phyloP scores from a whole-genome alignment of 768 basidiomycete genomes.

The Suillus sp. region DNA sequence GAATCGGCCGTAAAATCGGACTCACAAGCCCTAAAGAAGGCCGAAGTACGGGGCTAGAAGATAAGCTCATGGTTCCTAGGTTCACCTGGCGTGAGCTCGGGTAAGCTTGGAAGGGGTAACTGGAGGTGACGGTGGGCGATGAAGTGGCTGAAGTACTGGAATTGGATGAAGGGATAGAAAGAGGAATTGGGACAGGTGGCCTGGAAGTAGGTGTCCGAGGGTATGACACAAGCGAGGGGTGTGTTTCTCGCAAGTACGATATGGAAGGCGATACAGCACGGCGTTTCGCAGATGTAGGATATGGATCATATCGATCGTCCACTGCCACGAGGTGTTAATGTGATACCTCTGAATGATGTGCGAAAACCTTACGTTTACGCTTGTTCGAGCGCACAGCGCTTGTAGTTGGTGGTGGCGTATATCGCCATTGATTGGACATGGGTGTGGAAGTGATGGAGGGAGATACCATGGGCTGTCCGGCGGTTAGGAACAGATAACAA shows the following conservation, averaged over 20 bases:
- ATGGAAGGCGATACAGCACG: constrained; percentile 83
- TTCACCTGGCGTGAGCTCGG: constrained; percentile 38
- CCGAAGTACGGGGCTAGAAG: constrained; percentile 76
- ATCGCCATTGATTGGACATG: constrained; percentile 69
- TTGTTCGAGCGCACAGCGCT: constrained; percentile 80
- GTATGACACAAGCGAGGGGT: constrained; percentile 47
- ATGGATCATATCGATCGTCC: constrained; percentile 85
- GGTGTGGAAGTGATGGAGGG: constrained; percentile 60
- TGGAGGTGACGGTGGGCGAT: constrained; percentile 65
- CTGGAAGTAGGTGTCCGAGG: constrained; percentile 52
- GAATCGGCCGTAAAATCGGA: constrained; percentile 72
- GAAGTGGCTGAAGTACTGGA: constrained; percentile 63
- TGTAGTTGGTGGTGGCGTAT: constrained; percentile 79
- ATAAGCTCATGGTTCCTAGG: constrained; percentile 50
- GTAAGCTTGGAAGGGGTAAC: constrained; percentile 46
- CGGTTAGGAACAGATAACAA: constrained; percentile 18
- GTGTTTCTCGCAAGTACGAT: constrained; percentile 64
- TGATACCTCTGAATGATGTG: constrained; percentile 3
- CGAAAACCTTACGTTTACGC: constrained; percentile 60
- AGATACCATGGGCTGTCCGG: constrained; percentile 54
- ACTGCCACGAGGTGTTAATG: constrained; percentile 43
- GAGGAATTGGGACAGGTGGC: constrained; percentile 69
- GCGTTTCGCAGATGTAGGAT: constrained; percentile 74
- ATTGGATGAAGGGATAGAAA: constrained; percentile 57
- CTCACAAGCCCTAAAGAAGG: constrained; percentile 73